Conservation (phyloP, 1,284 basidiomycete genomes). For the Microbotryum violaceum region DNA sequence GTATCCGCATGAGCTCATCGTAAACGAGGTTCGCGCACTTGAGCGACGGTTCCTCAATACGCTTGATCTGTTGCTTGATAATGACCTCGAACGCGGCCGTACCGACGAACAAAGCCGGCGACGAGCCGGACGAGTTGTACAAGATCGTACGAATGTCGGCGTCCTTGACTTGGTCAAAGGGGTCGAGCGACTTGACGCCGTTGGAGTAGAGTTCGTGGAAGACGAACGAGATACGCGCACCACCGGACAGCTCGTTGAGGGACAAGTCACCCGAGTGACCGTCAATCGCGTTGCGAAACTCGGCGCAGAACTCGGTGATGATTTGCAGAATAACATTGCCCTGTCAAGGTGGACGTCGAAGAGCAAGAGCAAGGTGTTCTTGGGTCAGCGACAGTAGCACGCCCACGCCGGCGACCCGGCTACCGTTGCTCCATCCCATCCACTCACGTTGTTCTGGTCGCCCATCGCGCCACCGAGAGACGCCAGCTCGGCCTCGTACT, state of each 20-base stretch:
- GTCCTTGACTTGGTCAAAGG: conserved; percentile 97
- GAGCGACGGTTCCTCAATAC: conserved; percentile 84
- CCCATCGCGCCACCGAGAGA: conserved; percentile 81
- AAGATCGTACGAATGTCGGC: conserved; percentile 91
- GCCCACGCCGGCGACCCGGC: too few species aligned
- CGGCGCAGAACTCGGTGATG: conserved; percentile 94
- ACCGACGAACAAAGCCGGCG: conserved; percentile 90
- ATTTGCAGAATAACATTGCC: conserved; percentile 82
- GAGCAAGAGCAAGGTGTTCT: too few species aligned
- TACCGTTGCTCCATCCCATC: too few species aligned
- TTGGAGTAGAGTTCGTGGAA: conserved; percentile 98
- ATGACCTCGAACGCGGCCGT: conserved; percentile 96
- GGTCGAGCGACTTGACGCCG: conserved; percentile 90
- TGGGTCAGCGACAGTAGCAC: too few species aligned
- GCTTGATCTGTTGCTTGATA: conserved; percentile 96
- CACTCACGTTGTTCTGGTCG: conserved; percentile 62
- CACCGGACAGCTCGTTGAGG: conserved; percentile 89
- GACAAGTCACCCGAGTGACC: conserved; percentile 93
- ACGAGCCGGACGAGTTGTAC: conserved; percentile 96
- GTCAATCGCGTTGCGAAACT: conserved; percentile 93
- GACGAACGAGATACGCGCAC: conserved; percentile 94
- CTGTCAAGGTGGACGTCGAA: conserved; percentile 17
- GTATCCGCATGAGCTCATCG: conserved; percentile 91
- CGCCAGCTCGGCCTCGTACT: conserved; percentile 74
- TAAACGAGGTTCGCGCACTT: conserved; percentile 93